These are phyloP conservation scores for Aaosphaeria pasadenensis DNA, from an alignment of 2,329 filamentous ascomycete species.

Conservation along the genomic window DNA sequence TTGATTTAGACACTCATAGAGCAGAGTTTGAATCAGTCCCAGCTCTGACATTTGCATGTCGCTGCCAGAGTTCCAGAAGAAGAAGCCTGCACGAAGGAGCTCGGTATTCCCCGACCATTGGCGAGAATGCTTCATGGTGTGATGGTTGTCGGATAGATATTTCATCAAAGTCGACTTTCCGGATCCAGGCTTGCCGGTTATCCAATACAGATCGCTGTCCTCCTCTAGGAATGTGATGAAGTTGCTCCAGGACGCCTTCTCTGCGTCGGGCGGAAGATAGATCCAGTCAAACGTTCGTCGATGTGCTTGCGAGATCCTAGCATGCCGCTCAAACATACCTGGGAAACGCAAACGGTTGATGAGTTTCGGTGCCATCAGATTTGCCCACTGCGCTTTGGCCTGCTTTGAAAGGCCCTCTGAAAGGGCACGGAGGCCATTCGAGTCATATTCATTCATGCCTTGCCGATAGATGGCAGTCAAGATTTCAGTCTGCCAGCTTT, in stretches of 20 bases:
- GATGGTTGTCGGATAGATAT: neutral
- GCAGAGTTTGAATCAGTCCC: conserved; percentile 8
- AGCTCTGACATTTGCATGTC: conserved; percentile 6
- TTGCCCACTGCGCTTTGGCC: neutral
- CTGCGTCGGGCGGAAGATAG: neutral
- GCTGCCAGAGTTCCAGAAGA: conserved; percentile 38
- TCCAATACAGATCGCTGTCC: neutral
- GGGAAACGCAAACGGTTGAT: neutral
- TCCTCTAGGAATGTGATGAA: neutral
- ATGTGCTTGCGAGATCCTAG: neutral
- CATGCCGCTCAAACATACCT: neutral
- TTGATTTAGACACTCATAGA: conserved; percentile 2
- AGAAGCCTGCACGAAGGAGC: conserved; percentile 32
- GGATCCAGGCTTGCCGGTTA: neutral
- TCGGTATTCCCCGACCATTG: conserved; percentile 4
- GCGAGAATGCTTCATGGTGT: neutral
- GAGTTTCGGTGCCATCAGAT: neutral
- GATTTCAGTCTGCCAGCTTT: neutral
- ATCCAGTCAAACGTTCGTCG: neutral
- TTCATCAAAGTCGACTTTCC: conserved; percentile 1
- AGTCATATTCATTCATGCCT: neutral
- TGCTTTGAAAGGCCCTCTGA: neutral
- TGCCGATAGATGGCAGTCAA: neutral
- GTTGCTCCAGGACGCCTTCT: neutral
- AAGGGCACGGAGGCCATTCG: neutral